Evolutionary conservation across 2,329 filamentous ascomycete genomes (phyloP).

Genomic region (Verticillium tricorpus): DNA sequence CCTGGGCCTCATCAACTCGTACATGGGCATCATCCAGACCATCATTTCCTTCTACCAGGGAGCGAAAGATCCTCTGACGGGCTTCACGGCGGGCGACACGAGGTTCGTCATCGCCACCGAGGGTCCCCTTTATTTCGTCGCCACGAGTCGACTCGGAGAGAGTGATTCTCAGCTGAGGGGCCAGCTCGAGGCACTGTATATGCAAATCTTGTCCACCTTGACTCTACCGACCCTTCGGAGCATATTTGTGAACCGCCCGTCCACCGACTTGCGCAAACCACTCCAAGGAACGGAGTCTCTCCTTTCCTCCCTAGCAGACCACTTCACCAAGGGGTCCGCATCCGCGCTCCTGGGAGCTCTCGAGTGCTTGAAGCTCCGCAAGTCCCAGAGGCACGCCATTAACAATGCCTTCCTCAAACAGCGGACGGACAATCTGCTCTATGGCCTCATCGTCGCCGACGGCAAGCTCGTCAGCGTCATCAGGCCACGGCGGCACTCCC

Average conservation of each 20-base stretch:
- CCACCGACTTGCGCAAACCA: constrained; percentile 87
- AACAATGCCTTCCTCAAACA: constrained; percentile 82
- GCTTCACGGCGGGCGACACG: constrained; percentile 81
- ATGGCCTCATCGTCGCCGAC: constrained; percentile 89
- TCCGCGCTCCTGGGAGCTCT: constrained; percentile 84
- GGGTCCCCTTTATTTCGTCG: constrained; percentile 87
- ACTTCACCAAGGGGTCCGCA: constrained; percentile 87
- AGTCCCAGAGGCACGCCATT: constrained; percentile 78
- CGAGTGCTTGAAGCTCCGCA: constrained; percentile 89
- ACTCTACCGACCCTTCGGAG: constrained; percentile 82
- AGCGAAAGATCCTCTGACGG: constrained; percentile 68
- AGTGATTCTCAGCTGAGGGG: constrained; percentile 82
- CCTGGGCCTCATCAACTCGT: constrained; percentile 82
- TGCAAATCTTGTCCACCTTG: constrained; percentile 94
- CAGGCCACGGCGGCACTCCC: constrained; percentile 85
- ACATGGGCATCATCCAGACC: constrained; percentile 92
- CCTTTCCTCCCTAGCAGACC: constrained; percentile 87
- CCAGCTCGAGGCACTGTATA: constrained; percentile 91
- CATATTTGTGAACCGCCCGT: constrained; percentile 85
- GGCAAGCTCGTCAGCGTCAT: constrained; percentile 93
- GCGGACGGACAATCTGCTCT: constrained; percentile 74
- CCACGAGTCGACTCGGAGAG: constrained; percentile 87
- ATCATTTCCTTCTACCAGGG: constrained; percentile 96
- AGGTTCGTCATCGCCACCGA: constrained; percentile 83
- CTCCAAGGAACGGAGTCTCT: constrained; percentile 88